Evolutionary conservation across 345 rosid genomes (phyloP), one percentile per base, ranked within the genome.

Genomic region (Salix caprea): DNA sequence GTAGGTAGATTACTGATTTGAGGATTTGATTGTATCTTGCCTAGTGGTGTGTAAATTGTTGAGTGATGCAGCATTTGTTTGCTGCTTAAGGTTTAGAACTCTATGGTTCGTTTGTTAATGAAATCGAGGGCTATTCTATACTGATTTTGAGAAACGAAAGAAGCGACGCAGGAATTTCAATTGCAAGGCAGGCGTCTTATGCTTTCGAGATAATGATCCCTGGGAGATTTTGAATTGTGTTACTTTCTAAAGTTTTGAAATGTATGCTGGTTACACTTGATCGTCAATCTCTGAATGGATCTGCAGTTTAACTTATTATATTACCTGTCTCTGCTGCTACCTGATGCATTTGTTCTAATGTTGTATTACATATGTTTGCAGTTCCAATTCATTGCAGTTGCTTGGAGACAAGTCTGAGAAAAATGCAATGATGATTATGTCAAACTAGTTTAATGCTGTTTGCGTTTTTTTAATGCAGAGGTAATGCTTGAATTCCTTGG

Each of bases 401-500:
- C 37, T 42, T 67, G 23, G 28, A 64, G 30, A 19, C 37, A 56
- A 52, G 44, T 54, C 19, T 79, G 23, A 34, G 26, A 24, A 50
- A 7, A 28, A 56, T 73, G 28, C n/a, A 79, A 44, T 18, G 67
- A 72, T 64, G 62, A 24, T 21, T 14, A 75, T 66, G 65, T 15
- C 67, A 67, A 50, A 67, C 79, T 84, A 64, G 74, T 73, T 28
- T 66, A 67, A 26, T 68, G 26, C 42, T 82, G 14, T 68, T 70
- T 67, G 1, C 36, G 14, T 69, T 56, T 79, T 66, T 48, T 72
- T 34, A 3, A 40, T 82, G 73, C 81, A 83, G 82, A 76, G 72
- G 23, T n/a, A 36, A 76, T 48, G 65, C 67, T 70, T 71, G 60
- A 77, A 73, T 58, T 44, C 32, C 76, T 37, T 64, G 69, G 65